Evolutionary conservation across 495 filamentous ascomycete genomes (phyloP), one percentile per base, ranked within the genome.

Genomic region (Aspergillus bertholletiae): DNA sequence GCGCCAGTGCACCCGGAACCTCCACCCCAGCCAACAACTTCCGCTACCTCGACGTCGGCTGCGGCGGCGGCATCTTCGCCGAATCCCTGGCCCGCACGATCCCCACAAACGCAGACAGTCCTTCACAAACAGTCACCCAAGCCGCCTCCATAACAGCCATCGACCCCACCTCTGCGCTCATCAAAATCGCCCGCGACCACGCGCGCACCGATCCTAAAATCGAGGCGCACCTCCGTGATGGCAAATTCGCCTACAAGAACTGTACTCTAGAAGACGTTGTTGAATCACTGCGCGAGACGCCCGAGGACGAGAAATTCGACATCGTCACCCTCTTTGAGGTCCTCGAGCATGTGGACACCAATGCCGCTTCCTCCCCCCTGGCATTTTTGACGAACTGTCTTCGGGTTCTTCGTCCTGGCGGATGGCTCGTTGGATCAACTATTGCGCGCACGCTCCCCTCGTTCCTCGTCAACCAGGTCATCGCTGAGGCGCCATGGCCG

Each of bases 61-160:
- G 95, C 71, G 94, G 94, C 55, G 94, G 91, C 22, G 94, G 94
- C 45, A 98, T 98, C 70, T 96, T 97, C 66, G 89, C 92, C 47
- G 94, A 98, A 63, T 89, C 85, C 3, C 88, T 94, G 7, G 92
- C 95, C 4, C 83, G 94, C n/a, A 78, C 71, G 7, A 74, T 82
- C 46, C 72, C 67, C 1, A 41, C 46, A 22, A 57, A 62, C 17
- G 71, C 90, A 17, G 63, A 77, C 5, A 68, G 67, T 5, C 83
- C 81, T 0, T 56, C 64, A 2, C 76, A 74, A 28, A 72, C 74
- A 9, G 76, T 88, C 37, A 78, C 83, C 6, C 76, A 72, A 28
- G 91, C 89, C 0, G 69, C 66, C 3, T 81, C 76, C 20, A 91
- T 96, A 12, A 83, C 87, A 2, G 95, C 86, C 7, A 86, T 98